Evolutionary conservation across 345 rosid genomes (phyloP).

Genomic region (Salix koriyanagi): DNA sequence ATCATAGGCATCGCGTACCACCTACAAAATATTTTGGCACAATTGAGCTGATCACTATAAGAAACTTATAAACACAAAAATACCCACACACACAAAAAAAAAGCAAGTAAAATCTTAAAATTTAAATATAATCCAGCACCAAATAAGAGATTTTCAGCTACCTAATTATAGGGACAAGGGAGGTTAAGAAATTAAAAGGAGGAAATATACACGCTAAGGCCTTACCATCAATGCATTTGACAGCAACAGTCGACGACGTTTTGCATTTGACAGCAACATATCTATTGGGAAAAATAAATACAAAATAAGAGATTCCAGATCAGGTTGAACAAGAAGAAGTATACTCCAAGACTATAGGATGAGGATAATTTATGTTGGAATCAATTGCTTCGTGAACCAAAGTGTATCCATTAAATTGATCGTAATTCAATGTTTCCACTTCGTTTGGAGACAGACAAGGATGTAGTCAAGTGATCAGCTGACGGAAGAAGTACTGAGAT

Average conservation of each 20-base stretch:
- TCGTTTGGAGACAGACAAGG: no score
- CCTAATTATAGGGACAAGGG: neutral
- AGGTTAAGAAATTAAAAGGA: neutral
- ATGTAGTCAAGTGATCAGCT: no score
- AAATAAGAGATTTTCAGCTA: no score
- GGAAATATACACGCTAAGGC: neutral
- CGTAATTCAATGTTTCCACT: no score
- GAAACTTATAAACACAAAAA: neutral
- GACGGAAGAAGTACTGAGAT: neutral
- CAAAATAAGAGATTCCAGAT: neutral
- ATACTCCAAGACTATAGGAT: no score
- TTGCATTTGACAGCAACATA: conserved; percentile 49
- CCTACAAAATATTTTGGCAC: conserved; percentile 26
- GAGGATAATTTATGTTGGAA: no score
- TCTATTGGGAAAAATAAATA: conserved; percentile 27
- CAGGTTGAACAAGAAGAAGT: neutral
- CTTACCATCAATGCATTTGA: conserved; percentile 68
- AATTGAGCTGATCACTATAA: neutral
- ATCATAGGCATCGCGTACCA: conserved; percentile 47
- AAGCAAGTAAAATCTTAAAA: neutral
- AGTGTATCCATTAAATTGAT: no score
- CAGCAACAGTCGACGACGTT: conserved; percentile 46
- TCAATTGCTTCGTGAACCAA: no score
- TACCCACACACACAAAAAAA: no score
- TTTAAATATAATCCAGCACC: neutral